These are phyloP conservation scores for Saccharomyces hybrid DNA, from an alignment of 1,139 yeast genomes.

Conservation along the genomic window DNA sequence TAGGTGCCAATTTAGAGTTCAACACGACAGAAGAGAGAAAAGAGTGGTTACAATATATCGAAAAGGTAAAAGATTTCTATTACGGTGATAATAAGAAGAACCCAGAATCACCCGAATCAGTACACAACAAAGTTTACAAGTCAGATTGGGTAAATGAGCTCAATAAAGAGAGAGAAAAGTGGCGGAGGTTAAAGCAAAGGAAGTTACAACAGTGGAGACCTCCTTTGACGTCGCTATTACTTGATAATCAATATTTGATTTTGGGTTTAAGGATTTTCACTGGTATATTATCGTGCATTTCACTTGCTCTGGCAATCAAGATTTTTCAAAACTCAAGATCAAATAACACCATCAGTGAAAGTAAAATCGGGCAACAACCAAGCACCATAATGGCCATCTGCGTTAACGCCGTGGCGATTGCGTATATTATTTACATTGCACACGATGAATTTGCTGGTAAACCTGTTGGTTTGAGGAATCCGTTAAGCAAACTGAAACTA, in stretches of 20 bases:
- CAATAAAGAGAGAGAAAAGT: slow-evolving; percentile 24
- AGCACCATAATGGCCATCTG: slow-evolving; percentile 88
- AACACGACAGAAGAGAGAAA: slow-evolving; percentile 27
- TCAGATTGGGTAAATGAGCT: slow-evolving; percentile 20
- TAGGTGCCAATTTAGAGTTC: slow-evolving; percentile 24
- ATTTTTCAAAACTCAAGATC: slow-evolving; percentile 46
- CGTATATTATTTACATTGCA: slow-evolving; percentile 72
- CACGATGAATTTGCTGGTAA: slow-evolving; percentile 88
- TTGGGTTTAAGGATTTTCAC: slow-evolving; percentile 65
- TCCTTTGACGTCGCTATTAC: slow-evolving; percentile 47
- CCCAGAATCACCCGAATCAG: background rate
- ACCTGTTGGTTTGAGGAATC: slow-evolving; percentile 70
- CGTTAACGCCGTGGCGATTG: slow-evolving; percentile 72
- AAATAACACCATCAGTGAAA: slow-evolving; percentile 29
- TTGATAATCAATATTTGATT: slow-evolving; percentile 77
- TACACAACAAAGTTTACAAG: background rate
- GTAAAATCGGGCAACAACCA: slow-evolving; percentile 64
- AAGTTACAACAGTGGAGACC: slow-evolving; percentile 63
- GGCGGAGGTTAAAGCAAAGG: slow-evolving; percentile 36
- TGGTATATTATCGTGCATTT: slow-evolving; percentile 50
- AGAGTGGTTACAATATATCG: slow-evolving; percentile 27
- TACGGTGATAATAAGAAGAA: slow-evolving; percentile 13
- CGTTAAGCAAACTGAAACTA: slow-evolving; percentile 71
- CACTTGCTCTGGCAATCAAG: slow-evolving; percentile 62
- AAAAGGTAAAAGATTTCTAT: slow-evolving; percentile 26